Percentiles rank a stretch among this genome's conserved stretches.
phyloP scores from a whole-genome alignment of 2,329 filamentous ascomycete genomes.

The Stachybotrys echinatus region DNA sequence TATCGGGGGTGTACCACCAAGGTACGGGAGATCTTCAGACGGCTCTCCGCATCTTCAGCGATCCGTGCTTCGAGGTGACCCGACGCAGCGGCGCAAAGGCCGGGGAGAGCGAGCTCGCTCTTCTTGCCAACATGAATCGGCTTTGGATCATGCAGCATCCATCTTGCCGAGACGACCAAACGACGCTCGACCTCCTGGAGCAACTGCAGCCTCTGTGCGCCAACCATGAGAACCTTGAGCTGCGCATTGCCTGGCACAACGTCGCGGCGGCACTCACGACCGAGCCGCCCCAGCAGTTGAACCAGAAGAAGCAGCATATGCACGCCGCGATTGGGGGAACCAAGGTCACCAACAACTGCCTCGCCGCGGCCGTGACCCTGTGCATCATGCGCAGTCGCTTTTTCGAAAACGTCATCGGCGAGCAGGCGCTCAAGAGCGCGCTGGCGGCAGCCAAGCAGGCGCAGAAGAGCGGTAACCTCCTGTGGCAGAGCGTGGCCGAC shows the following conservation, averaged over 20 bases:
- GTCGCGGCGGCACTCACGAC: conserved; percentile 64
- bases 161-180: conserved; percentile 48
- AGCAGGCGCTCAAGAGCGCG: conserved; percentile 73
- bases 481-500: conserved; percentile 78
- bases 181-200: conserved; percentile 57
- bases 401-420: conserved; percentile 76
- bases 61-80: conserved; percentile 47
- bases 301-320: conserved; percentile 74
- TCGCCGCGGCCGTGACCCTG: conserved; percentile 77
- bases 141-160: conserved; percentile 68
- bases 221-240: conserved; percentile 66
- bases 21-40: conserved; percentile 66
- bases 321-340: conserved; percentile 66
- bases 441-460: conserved; percentile 64
- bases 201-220: conserved; percentile 63
- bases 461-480: conserved; percentile 61
- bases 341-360: conserved; percentile 65
- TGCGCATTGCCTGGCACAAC: conserved; percentile 73
- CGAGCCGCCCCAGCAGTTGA: conserved; percentile 59
- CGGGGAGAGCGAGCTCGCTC: conserved; percentile 56
- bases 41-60: conserved; percentile 63
- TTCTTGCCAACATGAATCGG: conserved; percentile 63
- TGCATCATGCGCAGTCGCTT: conserved; percentile 81
- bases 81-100: conserved; percentile 37
- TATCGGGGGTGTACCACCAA: conserved; percentile 71